Percentiles rank a stretch among this genome's conserved stretches.
Evolutionary conservation across 352 stramenopile species (phyloP).

Genomic region (Phytophthora agathidicida): DNA sequence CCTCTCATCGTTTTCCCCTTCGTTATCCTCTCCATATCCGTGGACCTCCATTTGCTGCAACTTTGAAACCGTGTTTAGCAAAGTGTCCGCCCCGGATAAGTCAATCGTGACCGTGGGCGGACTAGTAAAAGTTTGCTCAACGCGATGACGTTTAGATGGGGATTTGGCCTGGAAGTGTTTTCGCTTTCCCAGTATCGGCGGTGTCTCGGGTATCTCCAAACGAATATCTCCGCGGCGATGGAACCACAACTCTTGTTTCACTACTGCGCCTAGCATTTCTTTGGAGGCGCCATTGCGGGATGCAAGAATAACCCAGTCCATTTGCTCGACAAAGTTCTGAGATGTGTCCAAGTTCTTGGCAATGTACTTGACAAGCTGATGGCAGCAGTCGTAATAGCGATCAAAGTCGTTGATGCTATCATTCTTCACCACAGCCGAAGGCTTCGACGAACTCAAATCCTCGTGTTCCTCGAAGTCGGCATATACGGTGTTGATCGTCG

Average conservation of each 20-base stretch:
- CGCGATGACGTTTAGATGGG: not conserved
- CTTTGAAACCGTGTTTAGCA: not conserved
- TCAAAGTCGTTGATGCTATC: constrained; percentile 5
- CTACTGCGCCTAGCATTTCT: not conserved
- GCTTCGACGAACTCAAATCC: not conserved
- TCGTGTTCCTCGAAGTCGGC: constrained; percentile 2
- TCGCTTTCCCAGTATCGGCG: not conserved
- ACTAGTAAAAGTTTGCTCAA: not conserved
- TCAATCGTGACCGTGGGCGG: not conserved
- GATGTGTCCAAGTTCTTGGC: constrained; percentile 17
- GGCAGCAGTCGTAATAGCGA: constrained; percentile 10
- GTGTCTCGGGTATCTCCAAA: not conserved
- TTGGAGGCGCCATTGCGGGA: constrained; percentile 1
- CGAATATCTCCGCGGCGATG: not conserved
- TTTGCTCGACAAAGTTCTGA: constrained; percentile 10
- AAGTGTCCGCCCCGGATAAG: not conserved
- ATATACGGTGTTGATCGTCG: constrained; percentile 5
- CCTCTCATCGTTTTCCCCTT: not conserved
- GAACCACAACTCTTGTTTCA: constrained; percentile 16
- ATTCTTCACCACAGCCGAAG: not conserved
- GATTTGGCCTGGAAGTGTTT: not conserved
- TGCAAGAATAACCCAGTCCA: constrained; percentile 13
- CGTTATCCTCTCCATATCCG: not conserved
- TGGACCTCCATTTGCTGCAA: not conserved
- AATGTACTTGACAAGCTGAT: constrained; percentile 7